Conservation (phyloP, 805 yeast species). For the Pichia paraexigua region DNA sequence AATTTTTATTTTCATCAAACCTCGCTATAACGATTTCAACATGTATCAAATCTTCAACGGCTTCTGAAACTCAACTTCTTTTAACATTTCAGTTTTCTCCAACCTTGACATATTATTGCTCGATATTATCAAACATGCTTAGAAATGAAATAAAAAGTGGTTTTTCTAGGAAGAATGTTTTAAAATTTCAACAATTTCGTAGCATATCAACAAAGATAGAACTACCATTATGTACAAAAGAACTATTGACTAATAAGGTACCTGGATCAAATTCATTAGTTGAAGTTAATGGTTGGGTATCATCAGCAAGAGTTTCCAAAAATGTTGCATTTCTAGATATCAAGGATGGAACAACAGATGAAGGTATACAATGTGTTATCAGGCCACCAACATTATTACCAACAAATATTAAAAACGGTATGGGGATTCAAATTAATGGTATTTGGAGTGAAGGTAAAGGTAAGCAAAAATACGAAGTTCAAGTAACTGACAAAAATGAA, state of each 20-base stretch:
- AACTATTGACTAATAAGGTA: conserved; percentile 25
- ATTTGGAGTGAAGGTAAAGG: conserved; percentile 39
- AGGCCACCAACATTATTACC: conserved; percentile 30
- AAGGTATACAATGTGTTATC: conserved; percentile 49
- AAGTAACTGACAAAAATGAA: conserved; percentile 26
- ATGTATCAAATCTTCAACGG: not conserved
- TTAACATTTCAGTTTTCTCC: not conserved
- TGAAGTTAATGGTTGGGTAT: conserved; percentile 65
- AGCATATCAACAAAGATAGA: conserved; percentile 1
- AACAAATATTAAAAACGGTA: conserved; percentile 32
- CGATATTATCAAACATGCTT: not conserved
- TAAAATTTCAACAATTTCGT: not conserved
- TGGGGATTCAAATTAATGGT: conserved; percentile 24
- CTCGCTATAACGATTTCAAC: not conserved
- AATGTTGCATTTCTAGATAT: conserved; percentile 74
- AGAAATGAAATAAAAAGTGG: not conserved
- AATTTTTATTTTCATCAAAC: not conserved
- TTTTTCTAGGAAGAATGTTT: not conserved
- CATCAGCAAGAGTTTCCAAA: conserved; percentile 63
- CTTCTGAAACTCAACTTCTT: not conserved
- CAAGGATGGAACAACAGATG: conserved; percentile 62
- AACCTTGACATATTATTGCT: not conserved
- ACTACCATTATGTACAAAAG: conserved; percentile 21
- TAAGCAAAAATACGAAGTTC: conserved; percentile 46
- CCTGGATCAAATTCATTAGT: conserved; percentile 32